Evolutionary conservation across 2,329 filamentous ascomycete species (phyloP).

Genomic region (Juglanconis juglandina): DNA sequence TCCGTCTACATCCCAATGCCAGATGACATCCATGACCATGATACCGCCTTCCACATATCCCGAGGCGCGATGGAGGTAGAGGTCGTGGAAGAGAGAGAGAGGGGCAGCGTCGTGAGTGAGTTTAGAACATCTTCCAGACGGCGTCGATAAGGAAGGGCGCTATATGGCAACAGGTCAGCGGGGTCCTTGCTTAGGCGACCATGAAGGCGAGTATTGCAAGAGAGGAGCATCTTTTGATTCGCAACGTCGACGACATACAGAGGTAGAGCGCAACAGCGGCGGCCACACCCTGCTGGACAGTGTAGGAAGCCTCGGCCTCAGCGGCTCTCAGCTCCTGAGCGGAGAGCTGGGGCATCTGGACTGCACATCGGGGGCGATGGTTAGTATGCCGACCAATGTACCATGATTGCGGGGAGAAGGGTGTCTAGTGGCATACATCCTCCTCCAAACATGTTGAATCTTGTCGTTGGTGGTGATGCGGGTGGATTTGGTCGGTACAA

Average conservation of each 20-base stretch:
- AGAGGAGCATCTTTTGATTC: not conserved
- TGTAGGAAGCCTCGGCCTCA: constrained; percentile 65
- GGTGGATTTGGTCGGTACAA: not conserved
- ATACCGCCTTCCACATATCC: not conserved
- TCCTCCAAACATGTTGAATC: constrained; percentile 59
- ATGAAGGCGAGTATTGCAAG: not conserved
- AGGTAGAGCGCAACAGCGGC: constrained; percentile 70
- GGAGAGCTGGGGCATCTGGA: constrained; percentile 66
- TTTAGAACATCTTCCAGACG: constrained; percentile 33
- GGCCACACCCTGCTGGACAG: constrained; percentile 64
- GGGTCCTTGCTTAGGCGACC: not conserved
- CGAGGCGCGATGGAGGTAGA: not conserved
- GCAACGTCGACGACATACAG: constrained; percentile 51
- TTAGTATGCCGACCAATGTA: constrained; percentile 1
- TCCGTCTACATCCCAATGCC: not conserved
- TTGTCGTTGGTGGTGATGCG: not conserved
- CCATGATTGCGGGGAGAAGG: not conserved
- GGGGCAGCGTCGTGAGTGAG: not conserved
- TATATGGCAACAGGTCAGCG: constrained; percentile 24
- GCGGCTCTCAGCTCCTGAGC: constrained; percentile 67
- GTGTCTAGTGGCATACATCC: constrained; percentile 33
- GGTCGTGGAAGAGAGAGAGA: not conserved
- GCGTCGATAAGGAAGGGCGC: constrained; percentile 58
- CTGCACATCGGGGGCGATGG: constrained; percentile 32
- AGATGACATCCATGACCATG: not conserved